Conservation (phyloP, 2,329 filamentous ascomycete species). For the Aspergillus sp. region DNA sequence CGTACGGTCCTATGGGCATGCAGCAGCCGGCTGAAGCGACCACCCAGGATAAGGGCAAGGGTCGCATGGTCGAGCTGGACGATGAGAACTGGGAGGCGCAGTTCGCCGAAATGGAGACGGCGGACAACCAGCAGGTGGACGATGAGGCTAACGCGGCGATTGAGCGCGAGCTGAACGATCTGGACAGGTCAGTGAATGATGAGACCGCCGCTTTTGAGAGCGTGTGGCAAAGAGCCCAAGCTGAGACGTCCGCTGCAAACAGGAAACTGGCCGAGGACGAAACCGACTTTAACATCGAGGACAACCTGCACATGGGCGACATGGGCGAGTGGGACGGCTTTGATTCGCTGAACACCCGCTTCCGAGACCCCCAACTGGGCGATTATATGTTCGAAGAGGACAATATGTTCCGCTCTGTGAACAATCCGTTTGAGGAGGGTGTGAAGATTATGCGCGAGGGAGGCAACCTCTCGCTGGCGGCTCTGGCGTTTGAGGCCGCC, state of each 20-base stretch:
- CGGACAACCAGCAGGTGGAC: slow-evolving; percentile 54
- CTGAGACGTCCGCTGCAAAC: slow-evolving; percentile 41
- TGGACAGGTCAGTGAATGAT: slow-evolving; percentile 73
- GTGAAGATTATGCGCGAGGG: slow-evolving; percentile 90
- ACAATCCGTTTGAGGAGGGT: slow-evolving; percentile 88
- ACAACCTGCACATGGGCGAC: slow-evolving; percentile 62
- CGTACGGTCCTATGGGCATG: slow-evolving; percentile 50
- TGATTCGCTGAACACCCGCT: slow-evolving; percentile 65
- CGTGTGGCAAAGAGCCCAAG: slow-evolving; percentile 55
- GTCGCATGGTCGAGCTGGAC: slow-evolving; percentile 80
- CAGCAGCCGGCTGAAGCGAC: slow-evolving; percentile 43
- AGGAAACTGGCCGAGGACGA: slow-evolving; percentile 66
- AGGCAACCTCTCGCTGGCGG: slow-evolving; percentile 89
- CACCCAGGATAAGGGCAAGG: slow-evolving; percentile 78
- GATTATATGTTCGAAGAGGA: slow-evolving; percentile 94
- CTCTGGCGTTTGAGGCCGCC: slow-evolving; percentile 92
- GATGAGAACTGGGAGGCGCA: slow-evolving; percentile 95
- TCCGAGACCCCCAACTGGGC: slow-evolving; percentile 75
- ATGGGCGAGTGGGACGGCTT: slow-evolving; percentile 78
- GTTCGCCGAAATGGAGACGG: slow-evolving; percentile 79
- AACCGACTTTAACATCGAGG: slow-evolving; percentile 51
- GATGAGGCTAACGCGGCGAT: slow-evolving; percentile 70
- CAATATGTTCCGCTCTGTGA: slow-evolving; percentile 79
- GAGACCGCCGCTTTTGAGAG: slow-evolving; percentile 86
- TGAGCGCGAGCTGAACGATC: slow-evolving; percentile 81